Percentiles rank a stretch among this genome's conserved stretches.
Conservation (phyloP, 2,329 filamentous ascomycete genomes). For the Leptographium radiaticola region DNA sequence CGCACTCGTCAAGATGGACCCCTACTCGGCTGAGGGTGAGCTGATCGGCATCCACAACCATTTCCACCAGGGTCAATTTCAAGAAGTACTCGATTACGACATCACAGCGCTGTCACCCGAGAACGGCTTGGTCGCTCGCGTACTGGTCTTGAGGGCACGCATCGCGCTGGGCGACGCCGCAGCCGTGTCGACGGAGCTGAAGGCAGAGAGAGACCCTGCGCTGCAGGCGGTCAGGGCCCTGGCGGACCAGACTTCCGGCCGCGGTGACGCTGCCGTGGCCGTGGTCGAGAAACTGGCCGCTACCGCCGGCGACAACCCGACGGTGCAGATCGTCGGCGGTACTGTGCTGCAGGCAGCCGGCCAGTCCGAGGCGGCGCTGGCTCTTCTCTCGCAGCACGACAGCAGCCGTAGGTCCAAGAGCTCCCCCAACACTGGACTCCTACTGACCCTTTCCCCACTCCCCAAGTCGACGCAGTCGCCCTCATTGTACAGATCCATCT, state of each 20-base stretch:
- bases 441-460: neutral
- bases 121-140: slow-evolving; percentile 62
- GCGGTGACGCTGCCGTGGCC: slow-evolving; percentile 47
- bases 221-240: slow-evolving; percentile 65
- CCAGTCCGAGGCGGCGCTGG: slow-evolving; percentile 73
- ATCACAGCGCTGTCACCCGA: slow-evolving; percentile 63
- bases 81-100: slow-evolving; percentile 76
- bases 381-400: slow-evolving; percentile 69
- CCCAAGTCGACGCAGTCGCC: slow-evolving; percentile 58
- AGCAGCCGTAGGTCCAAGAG: slow-evolving; percentile 53
- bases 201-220: slow-evolving; percentile 52
- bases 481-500: slow-evolving; percentile 88
- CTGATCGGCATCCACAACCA: slow-evolving; percentile 58
- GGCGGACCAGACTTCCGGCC: slow-evolving; percentile 51
- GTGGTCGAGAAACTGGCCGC: slow-evolving; percentile 54
- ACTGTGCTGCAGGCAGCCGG: slow-evolving; percentile 69
- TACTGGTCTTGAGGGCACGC: slow-evolving; percentile 70
- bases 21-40: slow-evolving; percentile 58
- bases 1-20: slow-evolving; percentile 34
- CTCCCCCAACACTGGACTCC: too few species aligned
- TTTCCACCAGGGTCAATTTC: slow-evolving; percentile 73
- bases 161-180: slow-evolving; percentile 70
- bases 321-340: slow-evolving; percentile 71
- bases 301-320: slow-evolving; percentile 56
- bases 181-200: slow-evolving; percentile 56